Evolutionary conservation across 2,329 filamentous ascomycete genomes (phyloP).

Genomic region (Grosmannia huntii): DNA sequence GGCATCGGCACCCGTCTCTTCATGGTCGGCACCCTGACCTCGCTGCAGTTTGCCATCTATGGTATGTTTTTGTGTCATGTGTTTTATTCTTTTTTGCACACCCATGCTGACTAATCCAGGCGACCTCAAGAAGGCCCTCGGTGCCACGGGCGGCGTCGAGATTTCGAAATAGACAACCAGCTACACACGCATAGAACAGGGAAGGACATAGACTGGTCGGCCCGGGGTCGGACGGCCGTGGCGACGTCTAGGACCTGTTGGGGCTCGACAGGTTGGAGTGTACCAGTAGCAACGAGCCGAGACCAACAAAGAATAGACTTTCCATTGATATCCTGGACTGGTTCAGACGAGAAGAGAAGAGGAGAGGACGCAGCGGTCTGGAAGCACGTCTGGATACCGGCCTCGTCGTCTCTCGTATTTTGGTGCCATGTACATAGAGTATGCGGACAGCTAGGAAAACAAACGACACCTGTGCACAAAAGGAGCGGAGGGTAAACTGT

Average conservation of each 20-base stretch:
- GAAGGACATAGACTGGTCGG: background rate
- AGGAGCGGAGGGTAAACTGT: no score
- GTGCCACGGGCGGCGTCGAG: conserved; percentile 65
- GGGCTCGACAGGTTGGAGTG: background rate
- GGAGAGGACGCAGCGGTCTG: background rate
- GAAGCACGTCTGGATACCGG: background rate
- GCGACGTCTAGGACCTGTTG: background rate
- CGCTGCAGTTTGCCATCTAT: conserved; percentile 77
- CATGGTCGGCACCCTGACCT: conserved; percentile 51
- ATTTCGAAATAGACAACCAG: conserved; percentile 33
- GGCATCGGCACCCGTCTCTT: conserved; percentile 56
- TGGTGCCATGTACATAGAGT: background rate
- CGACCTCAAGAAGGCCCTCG: conserved; percentile 54
- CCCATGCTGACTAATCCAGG: conserved; percentile 14
- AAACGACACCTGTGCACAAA: no score
- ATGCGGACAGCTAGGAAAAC: no score
- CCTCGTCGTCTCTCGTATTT: background rate
- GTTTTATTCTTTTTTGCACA: background rate
- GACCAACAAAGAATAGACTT: background rate
- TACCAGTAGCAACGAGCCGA: conserved; percentile 2
- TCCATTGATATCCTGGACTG: background rate
- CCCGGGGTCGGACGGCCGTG: background rate
- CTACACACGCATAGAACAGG: no score
- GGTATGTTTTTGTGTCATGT: conserved; percentile 18
- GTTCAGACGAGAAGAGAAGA: background rate